Base-by-base conservation (phyloP, 2,329 filamentous ascomycete genomes). In the Rugonectria rugulosa region DNA sequence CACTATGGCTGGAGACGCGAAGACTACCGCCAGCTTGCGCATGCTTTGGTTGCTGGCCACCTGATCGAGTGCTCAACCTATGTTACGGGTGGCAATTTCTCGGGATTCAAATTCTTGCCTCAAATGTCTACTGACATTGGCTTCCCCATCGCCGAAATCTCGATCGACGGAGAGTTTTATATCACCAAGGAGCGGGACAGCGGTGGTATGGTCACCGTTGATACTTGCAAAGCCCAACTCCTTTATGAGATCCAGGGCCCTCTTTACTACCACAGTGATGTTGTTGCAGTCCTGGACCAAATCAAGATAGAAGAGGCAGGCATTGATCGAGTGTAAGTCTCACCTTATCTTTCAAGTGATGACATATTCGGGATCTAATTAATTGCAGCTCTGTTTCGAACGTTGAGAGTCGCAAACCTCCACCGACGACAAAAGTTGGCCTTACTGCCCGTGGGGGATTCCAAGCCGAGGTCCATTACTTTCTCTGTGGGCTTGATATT, bases 61-160 rank as follows among this genome's bases (percentile, higher is more conserved):
- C 61, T 81, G 12, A 81, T 82, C 44, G 80, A 83, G 59, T 82
- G 80, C 60, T 77, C 74, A 2, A 73, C 76, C 3, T 84, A 84
- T 58, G 78, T 77, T 3, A 81, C 79, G 1, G 81, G 81, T 0
- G 77, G 70, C 0, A 83, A 84, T 56, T 84, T 81, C 49, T 72
- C 79, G 2, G 81, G 79, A 1, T 81, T 55, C 29, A 59, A 58
- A n/a, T 57, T 68, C 6, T 57, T 69, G 12, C 55, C 65, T 12
- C 34, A 24, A 1, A 4, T 2, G 7, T 20, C 31, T 4, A 7
- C 14, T 3, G 19, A 48, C 20, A 51, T 68, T 7, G 67, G 66
- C 2, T 71, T 66, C 38, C 70, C 70, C 6, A 70, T 74, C 26
- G 67, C 66, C 17, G 70, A 72, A 56, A 65, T 74, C 4, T 61